Evolutionary conservation across 139 green algal genomes (phyloP).

Genomic region (Chlamydomonas schloesseri): DNA sequence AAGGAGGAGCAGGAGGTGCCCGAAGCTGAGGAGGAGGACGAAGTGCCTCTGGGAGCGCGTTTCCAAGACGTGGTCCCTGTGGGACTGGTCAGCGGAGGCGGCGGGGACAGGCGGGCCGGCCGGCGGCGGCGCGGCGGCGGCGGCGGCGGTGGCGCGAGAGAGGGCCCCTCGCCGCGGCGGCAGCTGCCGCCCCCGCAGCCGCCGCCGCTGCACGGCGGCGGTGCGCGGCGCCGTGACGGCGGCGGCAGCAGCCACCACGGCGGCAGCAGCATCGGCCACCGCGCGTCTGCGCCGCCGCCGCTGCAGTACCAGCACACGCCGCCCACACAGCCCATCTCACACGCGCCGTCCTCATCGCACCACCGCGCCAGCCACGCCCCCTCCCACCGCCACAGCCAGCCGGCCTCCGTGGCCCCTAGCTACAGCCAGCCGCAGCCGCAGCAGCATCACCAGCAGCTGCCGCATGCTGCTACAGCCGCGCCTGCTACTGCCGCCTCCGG

Average conservation of each 20-base stretch:
- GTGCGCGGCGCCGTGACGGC: not conserved
- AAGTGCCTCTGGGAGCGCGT: too few species aligned
- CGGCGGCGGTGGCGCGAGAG: not conserved
- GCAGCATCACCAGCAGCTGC: not conserved
- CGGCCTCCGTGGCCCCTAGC: not conserved
- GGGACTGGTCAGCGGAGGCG: not conserved
- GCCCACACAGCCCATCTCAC: too few species aligned
- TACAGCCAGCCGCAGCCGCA: too few species aligned
- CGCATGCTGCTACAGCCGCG: too few species aligned
- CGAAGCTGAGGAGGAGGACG: slow-evolving; percentile 13
- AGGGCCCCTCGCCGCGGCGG: too few species aligned
- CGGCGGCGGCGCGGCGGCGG: not conserved
- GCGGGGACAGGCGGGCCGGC: not conserved
- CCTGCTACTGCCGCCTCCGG: too few species aligned
- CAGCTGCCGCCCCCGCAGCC: not conserved
- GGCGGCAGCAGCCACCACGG: not conserved
- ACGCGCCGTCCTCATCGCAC: too few species aligned
- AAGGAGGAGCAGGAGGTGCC: slow-evolving; percentile 23
- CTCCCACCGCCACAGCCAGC: not conserved
- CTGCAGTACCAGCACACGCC: too few species aligned
- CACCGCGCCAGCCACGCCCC: too few species aligned
- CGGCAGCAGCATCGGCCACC: not conserved
- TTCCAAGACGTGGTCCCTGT: too few species aligned
- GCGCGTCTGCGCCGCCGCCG: too few species aligned
- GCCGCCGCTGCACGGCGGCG: not conserved